Conservation (phyloP, 2,329 filamentous ascomycete species). For the Geosmithia morbida region DNA sequence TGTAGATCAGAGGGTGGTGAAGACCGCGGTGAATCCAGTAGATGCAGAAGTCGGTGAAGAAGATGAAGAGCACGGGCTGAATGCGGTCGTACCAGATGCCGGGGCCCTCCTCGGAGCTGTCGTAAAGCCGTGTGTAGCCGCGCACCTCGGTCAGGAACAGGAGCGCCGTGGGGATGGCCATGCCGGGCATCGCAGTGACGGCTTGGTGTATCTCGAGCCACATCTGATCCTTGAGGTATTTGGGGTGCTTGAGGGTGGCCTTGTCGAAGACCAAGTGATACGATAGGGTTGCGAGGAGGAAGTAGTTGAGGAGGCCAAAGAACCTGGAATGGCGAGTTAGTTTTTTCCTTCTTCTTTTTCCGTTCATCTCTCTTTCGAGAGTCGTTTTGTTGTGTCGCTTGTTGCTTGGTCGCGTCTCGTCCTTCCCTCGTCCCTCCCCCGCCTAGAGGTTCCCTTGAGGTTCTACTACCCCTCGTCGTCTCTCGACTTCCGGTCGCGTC, state of each 20-base stretch:
- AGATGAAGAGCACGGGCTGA: conserved; percentile 25
- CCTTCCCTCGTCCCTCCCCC: no score
- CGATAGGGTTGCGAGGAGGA: conserved; percentile 52
- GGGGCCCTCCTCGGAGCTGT: conserved; percentile 10
- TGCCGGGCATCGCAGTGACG: conserved; percentile 15
- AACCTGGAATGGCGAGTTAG: conserved; percentile 1
- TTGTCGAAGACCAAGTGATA: conserved; percentile 52
- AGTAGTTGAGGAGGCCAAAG: conserved; percentile 31
- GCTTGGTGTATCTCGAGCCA: conserved; percentile 27
- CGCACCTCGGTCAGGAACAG: conserved; percentile 32
- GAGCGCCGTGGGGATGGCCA: conserved; percentile 22
- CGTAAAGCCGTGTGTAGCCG: conserved; percentile 27
- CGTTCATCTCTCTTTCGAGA: no score
- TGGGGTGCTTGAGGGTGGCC: conserved; percentile 28
- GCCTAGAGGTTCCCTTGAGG: no score
- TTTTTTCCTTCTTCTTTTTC: no score
- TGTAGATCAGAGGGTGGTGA: conserved; percentile 30
- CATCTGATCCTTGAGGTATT: conserved; percentile 32
- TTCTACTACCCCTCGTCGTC: neutral
- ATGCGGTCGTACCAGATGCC: conserved; percentile 16
- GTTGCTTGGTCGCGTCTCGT: neutral
- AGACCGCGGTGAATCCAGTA: conserved; percentile 32
- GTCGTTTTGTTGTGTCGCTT: no score
- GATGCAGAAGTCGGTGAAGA: conserved; percentile 29
- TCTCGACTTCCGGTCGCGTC: conserved; percentile 1